Percentiles rank a stretch among this genome's conserved stretches.
phyloP scores from a whole-genome alignment of 2,329 filamentous ascomycete genomes.

The Alternaria burnsii region DNA sequence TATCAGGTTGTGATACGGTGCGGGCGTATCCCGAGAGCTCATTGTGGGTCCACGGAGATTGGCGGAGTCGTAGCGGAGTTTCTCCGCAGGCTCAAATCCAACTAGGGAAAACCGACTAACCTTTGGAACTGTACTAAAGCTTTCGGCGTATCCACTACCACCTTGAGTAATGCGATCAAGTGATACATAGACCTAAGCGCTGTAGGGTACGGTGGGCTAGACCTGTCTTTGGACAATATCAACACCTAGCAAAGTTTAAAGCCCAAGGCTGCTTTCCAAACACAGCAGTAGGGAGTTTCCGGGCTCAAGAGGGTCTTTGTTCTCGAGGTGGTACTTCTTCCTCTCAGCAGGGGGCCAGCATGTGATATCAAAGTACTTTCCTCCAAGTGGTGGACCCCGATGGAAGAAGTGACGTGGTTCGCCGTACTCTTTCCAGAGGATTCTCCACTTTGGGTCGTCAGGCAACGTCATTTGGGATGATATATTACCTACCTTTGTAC shows the following conservation, averaged over 20 bases:
- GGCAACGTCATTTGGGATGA: not conserved
- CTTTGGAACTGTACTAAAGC: too few relatives aligned
- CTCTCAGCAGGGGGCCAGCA: not conserved
- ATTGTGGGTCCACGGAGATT: too few relatives aligned
- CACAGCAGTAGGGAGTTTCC: not conserved
- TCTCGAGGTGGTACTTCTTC: not conserved
- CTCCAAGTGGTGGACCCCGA: not conserved
- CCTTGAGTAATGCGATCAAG: rapidly evolving
- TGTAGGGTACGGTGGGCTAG: rapidly evolving
- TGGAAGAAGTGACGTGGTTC: not conserved
- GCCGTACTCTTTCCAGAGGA: not conserved
- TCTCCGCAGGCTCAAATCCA: too few relatives aligned
- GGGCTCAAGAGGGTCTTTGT: constrained; percentile 2
- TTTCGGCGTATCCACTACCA: too few relatives aligned
- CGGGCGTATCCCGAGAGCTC: rapidly evolving
- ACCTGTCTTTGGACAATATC: too few relatives aligned
- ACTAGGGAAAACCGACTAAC: too few relatives aligned
- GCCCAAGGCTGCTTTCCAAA: too few relatives aligned
- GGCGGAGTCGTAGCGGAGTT: too few relatives aligned
- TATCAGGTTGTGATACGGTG: too few relatives aligned
- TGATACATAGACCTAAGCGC: too few relatives aligned
- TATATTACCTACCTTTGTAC: constrained; percentile 15
- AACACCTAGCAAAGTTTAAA: rapidly evolving
- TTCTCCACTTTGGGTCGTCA: constrained; percentile 1
- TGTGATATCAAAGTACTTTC: not conserved